phyloP scores from a whole-genome alignment of 768 basidiomycete genomes.

The Suillus occidentalis region DNA sequence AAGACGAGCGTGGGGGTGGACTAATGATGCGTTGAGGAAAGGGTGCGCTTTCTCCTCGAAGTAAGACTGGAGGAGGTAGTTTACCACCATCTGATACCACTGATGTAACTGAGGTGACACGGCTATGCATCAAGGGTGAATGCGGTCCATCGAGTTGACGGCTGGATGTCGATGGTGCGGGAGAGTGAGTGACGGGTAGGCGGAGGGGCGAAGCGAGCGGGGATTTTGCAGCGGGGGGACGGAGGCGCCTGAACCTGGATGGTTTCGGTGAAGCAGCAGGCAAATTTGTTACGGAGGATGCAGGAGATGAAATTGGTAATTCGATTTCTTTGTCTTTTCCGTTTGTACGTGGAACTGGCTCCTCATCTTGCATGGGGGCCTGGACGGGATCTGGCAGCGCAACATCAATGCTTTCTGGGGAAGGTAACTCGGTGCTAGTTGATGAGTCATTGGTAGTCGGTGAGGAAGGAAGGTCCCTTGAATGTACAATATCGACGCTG shows the following conservation, averaged over 20 bases:
- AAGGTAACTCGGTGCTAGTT: background rate
- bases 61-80: background rate
- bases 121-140: slow-evolving; percentile 26
- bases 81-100: slow-evolving; percentile 3
- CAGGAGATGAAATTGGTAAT: slow-evolving; percentile 2
- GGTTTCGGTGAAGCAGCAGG: slow-evolving; percentile 17
- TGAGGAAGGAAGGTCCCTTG: slow-evolving; percentile 12
- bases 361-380: background rate
- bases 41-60: background rate
- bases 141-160: slow-evolving; percentile 30
- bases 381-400: slow-evolving; percentile 1
- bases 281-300: slow-evolving; percentile 12
- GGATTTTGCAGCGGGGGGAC: slow-evolving; percentile 22
- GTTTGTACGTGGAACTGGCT: slow-evolving; percentile 9
- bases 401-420: slow-evolving; percentile 1
- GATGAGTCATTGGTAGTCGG: slow-evolving; percentile 9
- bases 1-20: slow-evolving; percentile 12
- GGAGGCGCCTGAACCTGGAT: slow-evolving; percentile 53
- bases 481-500: slow-evolving; percentile 9
- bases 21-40: slow-evolving; percentile 8
- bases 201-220: slow-evolving; percentile 35
- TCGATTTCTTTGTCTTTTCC: slow-evolving; percentile 14
- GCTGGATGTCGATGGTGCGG: slow-evolving; percentile 20
- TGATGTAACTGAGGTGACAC: slow-evolving; percentile 34
- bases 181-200: slow-evolving; percentile 23